These are phyloP conservation scores for Vanilla planifolia DNA, from an alignment of 106 monocot genomes.

Conservation along the genomic window DNA sequence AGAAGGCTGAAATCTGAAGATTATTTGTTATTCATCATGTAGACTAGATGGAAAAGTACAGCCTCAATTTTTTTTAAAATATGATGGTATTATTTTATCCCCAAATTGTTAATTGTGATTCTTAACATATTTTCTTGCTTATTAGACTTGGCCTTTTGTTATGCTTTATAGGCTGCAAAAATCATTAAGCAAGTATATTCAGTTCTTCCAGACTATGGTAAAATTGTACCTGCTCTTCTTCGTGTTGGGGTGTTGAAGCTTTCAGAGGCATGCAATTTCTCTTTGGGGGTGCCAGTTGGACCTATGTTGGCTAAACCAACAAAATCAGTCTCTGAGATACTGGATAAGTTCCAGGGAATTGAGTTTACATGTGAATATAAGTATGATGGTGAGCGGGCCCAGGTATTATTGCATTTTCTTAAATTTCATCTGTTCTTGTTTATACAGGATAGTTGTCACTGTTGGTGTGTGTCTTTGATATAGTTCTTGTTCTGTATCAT, in stretches of 20 bases:
- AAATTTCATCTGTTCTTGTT: background rate
- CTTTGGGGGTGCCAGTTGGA: slow-evolving; percentile 87
- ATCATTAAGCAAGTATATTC: slow-evolving; percentile 97
- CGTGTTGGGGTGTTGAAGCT: slow-evolving; percentile 80
- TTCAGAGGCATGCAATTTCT: slow-evolving; percentile 74
- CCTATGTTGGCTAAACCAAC: slow-evolving; percentile 99
- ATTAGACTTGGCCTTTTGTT: background rate
- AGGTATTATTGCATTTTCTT: slow-evolving; percentile 37
- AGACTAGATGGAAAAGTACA: too few relatives aligned
- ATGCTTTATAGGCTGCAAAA: slow-evolving; percentile 54
- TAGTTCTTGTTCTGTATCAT: background rate
- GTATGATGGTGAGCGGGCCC: slow-evolving; percentile 98
- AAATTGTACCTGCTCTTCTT: slow-evolving; percentile 78
- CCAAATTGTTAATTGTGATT: too few relatives aligned
- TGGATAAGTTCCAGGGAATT: slow-evolving; percentile 93
- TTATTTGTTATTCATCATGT: too few relatives aligned
- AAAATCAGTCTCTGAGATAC: slow-evolving; percentile 91
- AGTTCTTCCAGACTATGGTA: slow-evolving; percentile 86
- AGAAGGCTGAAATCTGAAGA: too few relatives aligned
- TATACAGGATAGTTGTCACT: background rate
- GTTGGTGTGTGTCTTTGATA: background rate
- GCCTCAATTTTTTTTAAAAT: too few relatives aligned
- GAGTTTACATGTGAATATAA: slow-evolving; percentile 97
- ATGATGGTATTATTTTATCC: too few relatives aligned
- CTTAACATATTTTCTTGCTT: too few relatives aligned